These are phyloP conservation scores for Penicillium dipodomyicola DNA, from an alignment of 495 filamentous ascomycete species.

Conservation along the genomic window DNA sequence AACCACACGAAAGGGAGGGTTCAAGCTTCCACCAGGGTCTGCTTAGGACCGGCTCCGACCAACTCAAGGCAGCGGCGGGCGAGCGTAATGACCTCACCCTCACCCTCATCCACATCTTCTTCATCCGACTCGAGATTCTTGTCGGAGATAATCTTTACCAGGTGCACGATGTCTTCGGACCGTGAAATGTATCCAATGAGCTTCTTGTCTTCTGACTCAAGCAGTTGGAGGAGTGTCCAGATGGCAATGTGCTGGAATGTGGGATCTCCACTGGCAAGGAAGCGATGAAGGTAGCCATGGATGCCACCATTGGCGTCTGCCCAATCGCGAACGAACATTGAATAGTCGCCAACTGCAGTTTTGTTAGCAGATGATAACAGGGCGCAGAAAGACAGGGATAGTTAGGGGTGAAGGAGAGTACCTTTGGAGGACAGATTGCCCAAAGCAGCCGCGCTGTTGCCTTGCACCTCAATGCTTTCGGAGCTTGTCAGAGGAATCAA, in stretches of 20 bases:
- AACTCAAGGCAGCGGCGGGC: conserved; percentile 87
- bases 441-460: conserved; percentile 93
- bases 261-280: conserved; percentile 89
- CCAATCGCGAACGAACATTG: conserved; percentile 94
- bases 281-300: conserved; percentile 88
- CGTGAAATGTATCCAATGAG: conserved; percentile 82
- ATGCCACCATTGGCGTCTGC: conserved; percentile 88
- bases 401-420: conserved; percentile 34
- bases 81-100: conserved; percentile 91
- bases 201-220: conserved; percentile 88
- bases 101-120: conserved; percentile 84
- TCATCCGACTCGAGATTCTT: conserved; percentile 87
- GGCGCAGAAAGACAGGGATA: background rate
- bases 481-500: conserved; percentile 93
- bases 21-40: conserved; percentile 57
- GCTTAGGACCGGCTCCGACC: conserved; percentile 61
- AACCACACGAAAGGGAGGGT: conserved; percentile 1
- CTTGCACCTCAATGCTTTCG: conserved; percentile 95
- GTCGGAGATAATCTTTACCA: conserved; percentile 87
- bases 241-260: conserved; percentile 99
- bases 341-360: conserved; percentile 83
- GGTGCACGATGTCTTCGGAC: conserved; percentile 81
- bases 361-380: conserved; percentile 15
- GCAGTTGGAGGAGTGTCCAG: conserved; percentile 92
- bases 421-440: conserved; percentile 97